Evolutionary conservation across 1,139 yeast genomes (phyloP).

Genomic region (Geotrichum carabidarum): DNA sequence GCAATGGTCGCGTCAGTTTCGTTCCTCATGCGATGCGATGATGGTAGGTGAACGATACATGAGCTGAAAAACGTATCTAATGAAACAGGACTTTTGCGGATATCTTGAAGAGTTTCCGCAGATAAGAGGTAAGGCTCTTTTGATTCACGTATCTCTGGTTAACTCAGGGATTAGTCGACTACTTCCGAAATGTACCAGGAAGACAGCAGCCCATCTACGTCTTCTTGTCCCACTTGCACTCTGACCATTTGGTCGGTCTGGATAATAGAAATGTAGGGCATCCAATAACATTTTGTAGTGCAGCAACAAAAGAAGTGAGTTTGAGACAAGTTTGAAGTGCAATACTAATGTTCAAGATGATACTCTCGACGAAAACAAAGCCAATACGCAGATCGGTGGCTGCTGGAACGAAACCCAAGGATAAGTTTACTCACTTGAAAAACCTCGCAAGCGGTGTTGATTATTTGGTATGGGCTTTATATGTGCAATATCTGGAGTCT

Average conservation of each 20-base stretch:
- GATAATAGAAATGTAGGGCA: slow-evolving; percentile 41
- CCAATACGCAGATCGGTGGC: slow-evolving; percentile 14
- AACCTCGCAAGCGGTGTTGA: slow-evolving; percentile 33
- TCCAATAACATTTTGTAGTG: slow-evolving; percentile 44
- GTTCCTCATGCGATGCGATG: not conserved
- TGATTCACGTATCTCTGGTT: not conserved
- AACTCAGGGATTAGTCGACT: slow-evolving; percentile 38
- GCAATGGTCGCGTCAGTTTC: too few relatives aligned
- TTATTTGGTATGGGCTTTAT: slow-evolving; percentile 31
- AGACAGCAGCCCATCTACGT: slow-evolving; percentile 30
- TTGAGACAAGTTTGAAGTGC: not conserved
- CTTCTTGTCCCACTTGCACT: slow-evolving; percentile 53
- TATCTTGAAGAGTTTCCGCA: slow-evolving; percentile 36
- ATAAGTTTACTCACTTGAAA: slow-evolving; percentile 32
- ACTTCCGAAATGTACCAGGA: slow-evolving; percentile 32
- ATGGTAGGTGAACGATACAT: not conserved
- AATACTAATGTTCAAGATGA: slow-evolving; percentile 12
- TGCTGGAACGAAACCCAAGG: slow-evolving; percentile 14
- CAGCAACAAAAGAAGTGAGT: slow-evolving; percentile 42
- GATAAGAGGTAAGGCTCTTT: slow-evolving; percentile 30
- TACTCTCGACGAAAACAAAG: slow-evolving; percentile 20
- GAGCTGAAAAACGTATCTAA: not conserved
- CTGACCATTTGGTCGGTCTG: slow-evolving; percentile 54
- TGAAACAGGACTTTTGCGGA: slow-evolving; percentile 30
- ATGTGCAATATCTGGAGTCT: slow-evolving; percentile 6